Conservation (phyloP, 2,329 filamentous ascomycete species). For the Clathrospora elynae region DNA sequence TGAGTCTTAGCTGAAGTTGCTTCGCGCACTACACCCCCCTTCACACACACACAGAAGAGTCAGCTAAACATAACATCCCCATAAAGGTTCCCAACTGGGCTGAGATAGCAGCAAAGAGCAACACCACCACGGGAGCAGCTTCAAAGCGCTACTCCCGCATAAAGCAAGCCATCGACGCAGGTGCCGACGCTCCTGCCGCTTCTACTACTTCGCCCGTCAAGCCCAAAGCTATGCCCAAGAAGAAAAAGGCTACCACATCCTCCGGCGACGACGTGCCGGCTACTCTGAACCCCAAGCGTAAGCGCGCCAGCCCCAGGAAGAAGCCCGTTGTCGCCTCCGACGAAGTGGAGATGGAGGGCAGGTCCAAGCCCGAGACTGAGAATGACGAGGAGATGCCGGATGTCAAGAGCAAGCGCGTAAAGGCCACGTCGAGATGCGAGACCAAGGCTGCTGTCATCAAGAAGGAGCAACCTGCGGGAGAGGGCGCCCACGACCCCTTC, state of each 20-base stretch:
- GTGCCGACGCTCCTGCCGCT: conserved; percentile 11
- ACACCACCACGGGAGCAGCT: conserved; percentile 39
- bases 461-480: neutral
- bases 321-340: neutral
- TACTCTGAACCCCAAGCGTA: conserved; percentile 23
- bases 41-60: neutral
- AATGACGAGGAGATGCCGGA: conserved; percentile 1
- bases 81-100: conserved; percentile 37
- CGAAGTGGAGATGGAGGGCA: conserved; percentile 7
- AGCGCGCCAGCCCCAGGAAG: conserved; percentile 20
- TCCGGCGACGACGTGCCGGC: neutral
- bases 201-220: neutral
- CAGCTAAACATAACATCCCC: neutral
- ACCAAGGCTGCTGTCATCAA: neutral
- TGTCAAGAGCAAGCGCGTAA: conserved; percentile 11
- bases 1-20: too few species aligned
- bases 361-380: conserved; percentile 1
- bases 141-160: conserved; percentile 43
- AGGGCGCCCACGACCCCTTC: neutral
- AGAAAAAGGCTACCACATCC: conserved; percentile 10
- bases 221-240: conserved; percentile 11
- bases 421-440: conserved; percentile 8
- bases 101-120: conserved; percentile 33
- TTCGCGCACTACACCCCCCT: neutral
- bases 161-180: conserved; percentile 37